These are phyloP conservation scores for Lycium barbarum DNA, from an alignment of 257 asterid species.

Conservation along the genomic window DNA sequence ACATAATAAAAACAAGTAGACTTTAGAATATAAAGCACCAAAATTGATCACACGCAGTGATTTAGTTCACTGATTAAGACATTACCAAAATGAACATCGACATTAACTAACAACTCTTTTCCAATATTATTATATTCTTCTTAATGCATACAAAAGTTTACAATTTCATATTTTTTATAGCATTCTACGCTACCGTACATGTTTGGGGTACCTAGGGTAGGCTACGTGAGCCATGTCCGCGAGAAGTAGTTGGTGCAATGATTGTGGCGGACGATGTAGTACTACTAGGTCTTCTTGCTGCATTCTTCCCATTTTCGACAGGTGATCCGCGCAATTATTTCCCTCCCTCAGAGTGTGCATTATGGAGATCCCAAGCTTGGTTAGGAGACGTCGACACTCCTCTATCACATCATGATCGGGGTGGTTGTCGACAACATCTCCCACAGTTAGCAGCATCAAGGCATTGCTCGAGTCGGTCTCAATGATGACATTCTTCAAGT, in stretches of 20 bases:
- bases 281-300: background rate
- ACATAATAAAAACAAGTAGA: too few relatives aligned
- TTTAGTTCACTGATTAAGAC: too few relatives aligned
- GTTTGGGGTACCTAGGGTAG: background rate
- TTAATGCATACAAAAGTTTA: too few relatives aligned
- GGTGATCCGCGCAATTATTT: background rate
- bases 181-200: background rate
- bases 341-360: background rate
- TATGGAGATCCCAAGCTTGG: background rate
- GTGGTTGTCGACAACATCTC: background rate
- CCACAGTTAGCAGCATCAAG: background rate
- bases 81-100: background rate
- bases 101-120: too few relatives aligned
- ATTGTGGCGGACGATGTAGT: background rate
- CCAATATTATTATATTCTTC: background rate
- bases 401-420: background rate
- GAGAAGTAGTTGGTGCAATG: background rate
- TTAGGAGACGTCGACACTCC: background rate
- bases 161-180: too few relatives aligned
- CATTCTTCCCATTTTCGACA: too few relatives aligned
- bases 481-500: background rate
- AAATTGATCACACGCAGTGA: too few relatives aligned
- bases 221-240: background rate
- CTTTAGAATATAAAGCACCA: background rate
- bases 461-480: background rate